Conservation (phyloP, 768 basidiomycete genomes). For the Amanita inopinata region DNA sequence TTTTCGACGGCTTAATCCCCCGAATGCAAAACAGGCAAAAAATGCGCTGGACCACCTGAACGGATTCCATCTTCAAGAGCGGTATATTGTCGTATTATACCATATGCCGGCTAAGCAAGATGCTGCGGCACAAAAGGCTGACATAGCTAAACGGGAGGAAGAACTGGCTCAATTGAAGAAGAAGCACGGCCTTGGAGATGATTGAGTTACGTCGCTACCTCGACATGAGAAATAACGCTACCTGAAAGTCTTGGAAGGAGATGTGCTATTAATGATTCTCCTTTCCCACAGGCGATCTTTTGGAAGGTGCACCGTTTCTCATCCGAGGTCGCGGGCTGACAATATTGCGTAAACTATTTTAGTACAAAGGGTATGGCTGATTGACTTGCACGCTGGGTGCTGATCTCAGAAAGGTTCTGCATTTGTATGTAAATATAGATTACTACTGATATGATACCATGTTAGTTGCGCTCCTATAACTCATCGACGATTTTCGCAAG, state of each 20-base stretch:
- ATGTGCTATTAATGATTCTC: no score
- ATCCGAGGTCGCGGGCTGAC: not conserved
- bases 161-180: constrained; percentile 82
- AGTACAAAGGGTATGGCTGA: not conserved
- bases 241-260: not conserved
- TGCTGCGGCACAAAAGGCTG: constrained; percentile 86
- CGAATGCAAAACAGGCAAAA: no score
- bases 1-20: no score
- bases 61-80: constrained; percentile 95
- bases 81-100: constrained; percentile 96
- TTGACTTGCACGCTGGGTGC: no score
- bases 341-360: not conserved
- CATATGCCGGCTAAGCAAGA: constrained; percentile 98
- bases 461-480: not conserved
- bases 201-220: constrained; percentile 27
- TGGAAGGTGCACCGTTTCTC: no score
- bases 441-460: constrained; percentile 5
- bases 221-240: constrained; percentile 1
- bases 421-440: constrained; percentile 6
- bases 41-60: constrained; percentile 95
- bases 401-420: not conserved
- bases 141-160: constrained; percentile 84
- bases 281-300: no score
- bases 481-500: constrained; percentile 22
- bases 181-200: constrained; percentile 77